Conservation (phyloP, 768 basidiomycete genomes). For the Panus rudis region DNA sequence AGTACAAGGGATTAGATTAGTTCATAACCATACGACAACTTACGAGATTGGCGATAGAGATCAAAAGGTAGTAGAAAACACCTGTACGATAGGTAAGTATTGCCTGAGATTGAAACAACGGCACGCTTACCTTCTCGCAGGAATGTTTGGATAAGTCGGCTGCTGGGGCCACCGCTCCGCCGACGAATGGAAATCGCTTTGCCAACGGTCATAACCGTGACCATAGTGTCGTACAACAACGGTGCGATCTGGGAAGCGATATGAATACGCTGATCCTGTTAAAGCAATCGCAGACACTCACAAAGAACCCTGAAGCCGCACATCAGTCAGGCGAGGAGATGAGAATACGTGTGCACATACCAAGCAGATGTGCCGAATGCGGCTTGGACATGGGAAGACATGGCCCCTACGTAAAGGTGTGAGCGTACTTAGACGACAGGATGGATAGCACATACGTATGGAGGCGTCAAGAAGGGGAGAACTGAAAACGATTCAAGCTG, state of each 20-base stretch:
- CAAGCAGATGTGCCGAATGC: constrained; percentile 75
- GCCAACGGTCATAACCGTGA: constrained; percentile 75
- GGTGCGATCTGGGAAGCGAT: constrained; percentile 65
- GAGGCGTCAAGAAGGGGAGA: constrained; percentile 58
- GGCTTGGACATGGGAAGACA: constrained; percentile 80
- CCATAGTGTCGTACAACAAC: constrained; percentile 72
- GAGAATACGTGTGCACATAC: constrained; percentile 30
- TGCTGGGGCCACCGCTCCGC: constrained; percentile 68
- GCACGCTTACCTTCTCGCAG: constrained; percentile 59
- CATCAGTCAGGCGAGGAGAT: constrained; percentile 4
- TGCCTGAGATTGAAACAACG: background rate
- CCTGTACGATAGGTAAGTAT: constrained; percentile 32
- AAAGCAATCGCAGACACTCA: constrained; percentile 7
- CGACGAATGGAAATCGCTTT: constrained; percentile 74
- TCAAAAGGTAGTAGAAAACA: constrained; percentile 79
- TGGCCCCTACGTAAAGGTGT: constrained; percentile 41
- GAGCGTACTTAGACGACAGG: background rate
- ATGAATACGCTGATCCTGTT: constrained; percentile 1
- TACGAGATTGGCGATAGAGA: constrained; percentile 78
- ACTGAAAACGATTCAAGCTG: constrained; percentile 29
- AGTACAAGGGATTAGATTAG: constrained; percentile 4
- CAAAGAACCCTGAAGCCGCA: constrained; percentile 18
- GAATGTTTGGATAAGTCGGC: constrained; percentile 77
- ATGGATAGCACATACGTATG: constrained; percentile 37
- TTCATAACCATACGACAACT: constrained; percentile 9